Evolutionary conservation across 2,329 filamentous ascomycete genomes (phyloP).

Genomic region (Verticillium zaregamsianum): DNA sequence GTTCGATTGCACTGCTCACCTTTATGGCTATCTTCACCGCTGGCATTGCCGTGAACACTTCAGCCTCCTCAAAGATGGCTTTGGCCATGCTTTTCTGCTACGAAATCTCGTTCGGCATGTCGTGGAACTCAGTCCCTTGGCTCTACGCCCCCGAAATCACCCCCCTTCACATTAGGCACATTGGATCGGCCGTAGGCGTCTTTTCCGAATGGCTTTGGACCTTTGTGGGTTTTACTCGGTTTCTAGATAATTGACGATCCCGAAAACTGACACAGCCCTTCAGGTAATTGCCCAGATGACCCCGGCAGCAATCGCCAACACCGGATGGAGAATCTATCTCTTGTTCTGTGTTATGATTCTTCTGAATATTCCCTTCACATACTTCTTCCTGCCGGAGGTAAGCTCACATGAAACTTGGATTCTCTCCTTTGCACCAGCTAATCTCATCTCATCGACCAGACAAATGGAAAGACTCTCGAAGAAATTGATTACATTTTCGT

Average conservation of each 20-base stretch:
- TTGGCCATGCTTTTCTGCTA: not conserved
- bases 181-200: not conserved
- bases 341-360: not conserved
- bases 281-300: not conserved
- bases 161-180: not conserved
- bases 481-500: not conserved
- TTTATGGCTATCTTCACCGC: not conserved
- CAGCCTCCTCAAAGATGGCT: not conserved
- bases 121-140: conserved; percentile 1
- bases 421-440: no score
- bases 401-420: not conserved
- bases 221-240: not conserved
- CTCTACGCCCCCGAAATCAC: not conserved
- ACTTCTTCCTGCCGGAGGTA: not conserved
- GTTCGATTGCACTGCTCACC: not conserved
- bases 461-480: not conserved
- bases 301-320: not conserved
- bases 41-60: not conserved
- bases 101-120: not conserved
- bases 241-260: no score
- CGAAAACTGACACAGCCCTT: not conserved
- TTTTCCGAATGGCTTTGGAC: conserved; percentile 1
- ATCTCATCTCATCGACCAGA: not conserved
- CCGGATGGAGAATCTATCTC: not conserved
- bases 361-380: not conserved